A percentile compares a stretch with the other conserved stretches of the same genome.
phyloP scores from a whole-genome alignment of 2,329 filamentous ascomycete species.

The Fusarium pininemorale region DNA sequence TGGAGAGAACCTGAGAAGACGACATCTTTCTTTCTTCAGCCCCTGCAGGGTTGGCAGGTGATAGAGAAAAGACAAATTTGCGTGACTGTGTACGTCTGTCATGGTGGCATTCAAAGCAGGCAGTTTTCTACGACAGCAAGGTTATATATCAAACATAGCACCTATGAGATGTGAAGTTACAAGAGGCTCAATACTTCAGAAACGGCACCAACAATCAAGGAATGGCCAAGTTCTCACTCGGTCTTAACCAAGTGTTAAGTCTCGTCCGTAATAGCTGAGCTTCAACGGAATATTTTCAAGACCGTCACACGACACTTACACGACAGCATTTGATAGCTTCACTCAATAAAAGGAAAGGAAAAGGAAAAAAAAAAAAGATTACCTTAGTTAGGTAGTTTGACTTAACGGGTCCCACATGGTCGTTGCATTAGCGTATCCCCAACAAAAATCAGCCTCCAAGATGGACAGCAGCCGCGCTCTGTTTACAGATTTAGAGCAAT shows the following conservation, averaged over 20 bases:
- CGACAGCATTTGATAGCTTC: slow-evolving; percentile 1
- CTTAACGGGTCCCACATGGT: slow-evolving; percentile 31
- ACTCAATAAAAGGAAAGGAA: slow-evolving; percentile 1
- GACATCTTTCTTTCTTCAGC: not conserved
- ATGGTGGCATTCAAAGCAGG: not conserved
- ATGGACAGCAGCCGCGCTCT: slow-evolving; percentile 19
- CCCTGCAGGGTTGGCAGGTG: slow-evolving; percentile 5
- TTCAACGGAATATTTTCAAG: not conserved
- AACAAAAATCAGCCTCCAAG: slow-evolving; percentile 38
- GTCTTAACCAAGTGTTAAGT: not conserved
- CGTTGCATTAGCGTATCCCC: slow-evolving; percentile 44
- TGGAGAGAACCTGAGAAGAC: slow-evolving; percentile 3
- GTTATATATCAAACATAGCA: not conserved
- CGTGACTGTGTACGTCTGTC: not conserved
- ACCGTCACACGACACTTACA: slow-evolving; percentile 24
- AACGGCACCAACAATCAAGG: not conserved
- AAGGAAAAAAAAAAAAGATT: not conserved
- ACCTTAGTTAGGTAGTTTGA: not conserved
- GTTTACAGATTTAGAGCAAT: slow-evolving; percentile 32
- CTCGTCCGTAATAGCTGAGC: not conserved
- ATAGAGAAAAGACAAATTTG: not conserved
- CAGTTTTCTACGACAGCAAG: not conserved
- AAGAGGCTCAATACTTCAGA: not conserved
- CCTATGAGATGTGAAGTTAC: not conserved
- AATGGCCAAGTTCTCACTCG: not conserved